Evolutionary conservation across 257 asterid genomes (phyloP).

Genomic region (Fraxinus anomala): DNA sequence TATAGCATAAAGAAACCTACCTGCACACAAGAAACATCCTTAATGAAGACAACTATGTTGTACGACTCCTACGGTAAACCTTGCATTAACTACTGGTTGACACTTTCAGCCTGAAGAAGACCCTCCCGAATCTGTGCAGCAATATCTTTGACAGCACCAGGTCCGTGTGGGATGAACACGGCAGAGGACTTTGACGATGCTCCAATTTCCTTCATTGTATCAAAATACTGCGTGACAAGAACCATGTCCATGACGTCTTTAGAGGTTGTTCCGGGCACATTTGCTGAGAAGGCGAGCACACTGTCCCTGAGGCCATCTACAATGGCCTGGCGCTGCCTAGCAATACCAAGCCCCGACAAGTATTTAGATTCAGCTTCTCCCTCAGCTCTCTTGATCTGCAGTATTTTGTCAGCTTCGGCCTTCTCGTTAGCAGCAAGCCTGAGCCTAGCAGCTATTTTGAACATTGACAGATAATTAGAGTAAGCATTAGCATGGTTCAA

Average conservation of each 20-base stretch:
- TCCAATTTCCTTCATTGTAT: conserved; percentile 20
- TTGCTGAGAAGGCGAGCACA: conserved; percentile 17
- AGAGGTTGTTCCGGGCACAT: conserved; percentile 7
- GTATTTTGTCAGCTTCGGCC: conserved; percentile 21
- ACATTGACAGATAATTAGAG: background rate
- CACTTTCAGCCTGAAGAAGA: conserved; percentile 16
- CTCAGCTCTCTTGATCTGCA: conserved; percentile 24
- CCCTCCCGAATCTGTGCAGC: conserved; percentile 21
- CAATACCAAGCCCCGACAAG: conserved; percentile 14
- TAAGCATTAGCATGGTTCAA: background rate
- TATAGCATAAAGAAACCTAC: background rate
- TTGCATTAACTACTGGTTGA: background rate
- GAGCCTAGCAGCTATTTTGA: conserved; percentile 17
- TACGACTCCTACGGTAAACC: background rate
- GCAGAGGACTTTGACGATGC: conserved; percentile 18
- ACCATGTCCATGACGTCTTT: conserved; percentile 24
- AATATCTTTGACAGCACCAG: conserved; percentile 16
- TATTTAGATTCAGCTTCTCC: conserved; percentile 21
- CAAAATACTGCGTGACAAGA: conserved; percentile 17
- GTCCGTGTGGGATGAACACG: conserved; percentile 21
- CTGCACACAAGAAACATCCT: background rate
- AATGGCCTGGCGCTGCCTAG: conserved; percentile 21
- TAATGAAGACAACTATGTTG: background rate
- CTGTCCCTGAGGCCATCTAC: conserved; percentile 22
- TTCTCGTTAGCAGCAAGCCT: conserved; percentile 17